phyloP scores from a whole-genome alignment of 768 basidiomycete genomes.

The Arthromyces matolae region DNA sequence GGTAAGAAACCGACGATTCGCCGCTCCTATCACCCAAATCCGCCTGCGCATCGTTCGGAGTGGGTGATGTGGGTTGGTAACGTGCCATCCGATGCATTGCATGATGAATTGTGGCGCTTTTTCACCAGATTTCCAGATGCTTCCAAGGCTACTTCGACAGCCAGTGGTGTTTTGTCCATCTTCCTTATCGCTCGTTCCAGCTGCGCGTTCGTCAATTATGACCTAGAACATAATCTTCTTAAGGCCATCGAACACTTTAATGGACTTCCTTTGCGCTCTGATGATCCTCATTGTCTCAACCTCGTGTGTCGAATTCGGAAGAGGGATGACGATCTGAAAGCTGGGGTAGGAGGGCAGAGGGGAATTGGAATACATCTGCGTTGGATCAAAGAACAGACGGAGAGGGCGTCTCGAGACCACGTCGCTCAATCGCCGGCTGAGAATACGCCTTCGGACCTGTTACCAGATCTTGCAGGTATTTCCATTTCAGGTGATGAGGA shows the following conservation, averaged over 20 bases:
- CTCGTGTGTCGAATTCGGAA: constrained; percentile 81
- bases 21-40: constrained; percentile 64
- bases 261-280: constrained; percentile 62
- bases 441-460: constrained; percentile 25
- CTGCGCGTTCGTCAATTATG: constrained; percentile 92
- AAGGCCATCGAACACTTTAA: constrained; percentile 72
- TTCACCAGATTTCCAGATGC: constrained; percentile 45
- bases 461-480: constrained; percentile 23
- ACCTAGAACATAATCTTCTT: constrained; percentile 55
- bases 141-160: not conserved
- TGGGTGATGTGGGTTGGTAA: constrained; percentile 99
- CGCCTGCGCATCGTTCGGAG: constrained; percentile 72
- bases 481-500: constrained; percentile 45
- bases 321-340: constrained; percentile 79
- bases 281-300: constrained; percentile 68
- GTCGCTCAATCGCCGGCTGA: constrained; percentile 19
- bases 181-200: constrained; percentile 94
- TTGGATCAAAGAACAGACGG: constrained; percentile 70
- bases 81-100: constrained; percentile 75
- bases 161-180: constrained; percentile 71
- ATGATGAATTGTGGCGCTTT: constrained; percentile 84
- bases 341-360: constrained; percentile 90
- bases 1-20: constrained; percentile 36
- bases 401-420: constrained; percentile 26
- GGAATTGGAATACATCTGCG: constrained; percentile 78